Evolutionary conservation across 1,284 basidiomycete species (phyloP).

Genomic region (Pseudozyma tsukubaensis): DNA sequence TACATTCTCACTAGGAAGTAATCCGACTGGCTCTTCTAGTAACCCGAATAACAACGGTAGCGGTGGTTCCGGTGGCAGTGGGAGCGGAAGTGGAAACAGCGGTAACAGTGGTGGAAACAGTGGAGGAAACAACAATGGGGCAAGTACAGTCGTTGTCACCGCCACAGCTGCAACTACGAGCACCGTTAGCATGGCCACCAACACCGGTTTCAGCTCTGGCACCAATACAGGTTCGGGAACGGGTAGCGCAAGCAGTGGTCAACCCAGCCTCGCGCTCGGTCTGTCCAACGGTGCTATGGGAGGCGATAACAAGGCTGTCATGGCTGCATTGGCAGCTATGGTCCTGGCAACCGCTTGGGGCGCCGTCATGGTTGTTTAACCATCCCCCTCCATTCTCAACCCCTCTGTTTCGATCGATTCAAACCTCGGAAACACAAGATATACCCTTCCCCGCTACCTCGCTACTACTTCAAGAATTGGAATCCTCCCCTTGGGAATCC

Average conservation of each 20-base stretch:
- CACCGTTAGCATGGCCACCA: constrained; percentile 6
- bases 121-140: constrained; percentile 7
- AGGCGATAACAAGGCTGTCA: neutral
- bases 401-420: too few relatives aligned
- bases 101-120: neutral
- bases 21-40: constrained; percentile 1
- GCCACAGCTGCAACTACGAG: constrained; percentile 25
- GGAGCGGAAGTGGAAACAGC: neutral
- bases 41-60: neutral
- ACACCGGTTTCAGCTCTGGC: too few relatives aligned
- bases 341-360: too few relatives aligned
- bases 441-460: too few relatives aligned
- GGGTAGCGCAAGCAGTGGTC: constrained; percentile 5
- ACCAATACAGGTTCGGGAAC: neutral
- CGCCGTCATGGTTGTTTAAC: too few relatives aligned
- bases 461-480: too few relatives aligned
- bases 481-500: too few relatives aligned
- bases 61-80: neutral
- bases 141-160: constrained; percentile 33
- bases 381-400: too few relatives aligned
- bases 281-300: neutral
- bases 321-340: neutral
- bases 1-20: too few relatives aligned
- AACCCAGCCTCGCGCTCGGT: constrained; percentile 19
- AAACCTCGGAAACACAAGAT: too few relatives aligned